Percentiles rank a stretch among this genome's conserved stretches.
phyloP scores from a whole-genome alignment of 495 filamentous ascomycete species.

The Xylaria curta region DNA sequence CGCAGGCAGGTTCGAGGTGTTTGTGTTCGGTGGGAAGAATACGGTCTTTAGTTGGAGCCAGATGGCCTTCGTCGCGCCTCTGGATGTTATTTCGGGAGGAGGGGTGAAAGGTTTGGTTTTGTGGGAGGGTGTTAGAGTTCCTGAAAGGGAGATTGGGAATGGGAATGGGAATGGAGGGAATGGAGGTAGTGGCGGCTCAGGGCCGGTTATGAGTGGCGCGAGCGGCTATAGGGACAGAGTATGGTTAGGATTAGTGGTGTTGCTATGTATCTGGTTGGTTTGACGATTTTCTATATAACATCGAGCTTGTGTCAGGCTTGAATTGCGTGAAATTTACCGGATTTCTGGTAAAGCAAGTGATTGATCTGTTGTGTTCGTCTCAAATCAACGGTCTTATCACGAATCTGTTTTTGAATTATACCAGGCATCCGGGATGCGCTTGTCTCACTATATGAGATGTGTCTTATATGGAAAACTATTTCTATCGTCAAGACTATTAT shows the following conservation, averaged over 20 bases:
- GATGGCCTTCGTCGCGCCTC: slow-evolving; percentile 63
- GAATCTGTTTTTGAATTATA: neutral
- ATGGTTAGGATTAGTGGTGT: neutral
- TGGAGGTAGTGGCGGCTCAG: neutral
- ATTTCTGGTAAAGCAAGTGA: too few relatives aligned
- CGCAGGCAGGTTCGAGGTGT: slow-evolving; percentile 59
- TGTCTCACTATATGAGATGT: too few relatives aligned
- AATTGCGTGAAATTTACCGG: too few relatives aligned
- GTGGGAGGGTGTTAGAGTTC: slow-evolving; percentile 18
- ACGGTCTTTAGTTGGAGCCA: slow-evolving; percentile 59
- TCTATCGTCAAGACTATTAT: too few relatives aligned
- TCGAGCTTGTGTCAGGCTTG: too few relatives aligned
- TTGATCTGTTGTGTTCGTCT: too few relatives aligned
- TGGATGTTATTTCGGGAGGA: slow-evolving; percentile 45
- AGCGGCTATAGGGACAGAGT: neutral
- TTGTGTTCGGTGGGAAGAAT: slow-evolving; percentile 61
- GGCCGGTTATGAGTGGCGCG: neutral
- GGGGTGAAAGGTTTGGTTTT: slow-evolving; percentile 36
- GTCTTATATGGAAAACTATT: too few relatives aligned
- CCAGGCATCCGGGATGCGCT: too few relatives aligned
- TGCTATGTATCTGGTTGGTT: neutral
- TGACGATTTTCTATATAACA: neutral
- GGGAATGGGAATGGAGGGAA: neutral
- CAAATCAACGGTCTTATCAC: too few relatives aligned
- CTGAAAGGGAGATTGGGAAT: neutral